phyloP scores from a whole-genome alignment of 352 stramenopile species.

The Globisporangium perplexum region DNA sequence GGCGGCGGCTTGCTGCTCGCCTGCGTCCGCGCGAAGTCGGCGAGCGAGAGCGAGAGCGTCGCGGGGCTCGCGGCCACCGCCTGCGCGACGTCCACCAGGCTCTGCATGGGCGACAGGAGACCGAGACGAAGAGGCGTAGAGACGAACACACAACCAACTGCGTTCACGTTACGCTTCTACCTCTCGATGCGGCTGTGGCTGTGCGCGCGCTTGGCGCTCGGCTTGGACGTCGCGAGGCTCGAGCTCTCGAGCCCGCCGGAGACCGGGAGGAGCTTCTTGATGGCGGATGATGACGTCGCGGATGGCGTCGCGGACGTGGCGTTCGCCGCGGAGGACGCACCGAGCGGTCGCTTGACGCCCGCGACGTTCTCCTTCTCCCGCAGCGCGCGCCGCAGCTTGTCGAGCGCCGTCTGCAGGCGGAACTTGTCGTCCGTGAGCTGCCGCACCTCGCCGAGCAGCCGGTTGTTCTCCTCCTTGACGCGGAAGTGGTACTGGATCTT shows the following conservation, averaged over 20 bases:
- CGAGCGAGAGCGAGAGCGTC: conserved; percentile 24
- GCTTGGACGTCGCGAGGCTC: conserved; percentile 12
- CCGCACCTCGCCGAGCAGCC: conserved; percentile 58
- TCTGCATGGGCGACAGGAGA: no score
- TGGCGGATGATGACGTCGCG: neutral
- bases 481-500: conserved; percentile 82
- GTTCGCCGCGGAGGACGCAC: neutral
- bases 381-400: conserved; percentile 39
- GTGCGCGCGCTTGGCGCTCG: conserved; percentile 29
- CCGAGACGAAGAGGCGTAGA: no score
- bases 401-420: conserved; percentile 39
- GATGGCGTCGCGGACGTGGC: neutral
- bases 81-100: conserved; percentile 49
- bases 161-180: no score
- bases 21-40: conserved; percentile 31
- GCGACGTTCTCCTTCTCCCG: conserved; percentile 72
- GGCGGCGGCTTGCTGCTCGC: conserved; percentile 10
- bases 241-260: conserved; percentile 11
- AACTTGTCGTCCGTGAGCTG: conserved; percentile 60
- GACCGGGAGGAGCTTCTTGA: conserved; percentile 14
- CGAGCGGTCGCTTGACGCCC: neutral
- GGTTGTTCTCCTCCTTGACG: conserved; percentile 83
- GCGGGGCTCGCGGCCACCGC: conserved; percentile 20
- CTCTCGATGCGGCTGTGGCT: conserved; percentile 16
- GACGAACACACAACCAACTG: no score